Conservation (phyloP, 257 asterid genomes). For the Solanum ossicruentum region DNA sequence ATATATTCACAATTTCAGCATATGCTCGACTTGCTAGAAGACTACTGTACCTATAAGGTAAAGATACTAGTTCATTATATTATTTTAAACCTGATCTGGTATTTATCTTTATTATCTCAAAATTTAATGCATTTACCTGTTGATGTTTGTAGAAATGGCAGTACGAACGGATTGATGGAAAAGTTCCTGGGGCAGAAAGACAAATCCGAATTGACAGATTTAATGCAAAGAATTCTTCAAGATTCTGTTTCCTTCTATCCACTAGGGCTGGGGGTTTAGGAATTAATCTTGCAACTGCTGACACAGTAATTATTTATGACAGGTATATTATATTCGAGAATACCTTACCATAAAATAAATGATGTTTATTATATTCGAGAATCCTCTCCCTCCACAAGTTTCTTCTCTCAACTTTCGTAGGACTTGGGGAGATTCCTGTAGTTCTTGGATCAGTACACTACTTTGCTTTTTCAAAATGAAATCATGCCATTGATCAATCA, state of each 20-base stretch:
- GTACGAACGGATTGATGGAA: slow-evolving; percentile 93
- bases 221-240: slow-evolving; percentile 88
- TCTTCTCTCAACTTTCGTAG: background rate
- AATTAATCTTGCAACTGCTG: slow-evolving; percentile 98
- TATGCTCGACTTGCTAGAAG: slow-evolving; percentile 91
- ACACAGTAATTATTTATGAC: slow-evolving; percentile 92
- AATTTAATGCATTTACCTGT: slow-evolving; percentile 2
- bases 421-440: background rate
- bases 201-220: slow-evolving; percentile 95
- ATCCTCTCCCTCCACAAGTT: background rate
- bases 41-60: slow-evolving; percentile 85
- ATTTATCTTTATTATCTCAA: background rate
- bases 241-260: slow-evolving; percentile 94
- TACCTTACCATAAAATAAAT: background rate
- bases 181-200: slow-evolving; percentile 94
- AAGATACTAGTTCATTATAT: background rate
- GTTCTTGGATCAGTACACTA: background rate
- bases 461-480: background rate
- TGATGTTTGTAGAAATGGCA: slow-evolving; percentile 55
- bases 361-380: background rate
- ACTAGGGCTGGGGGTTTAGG: slow-evolving; percentile 99
- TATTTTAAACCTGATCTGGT: background rate
- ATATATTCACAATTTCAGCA: slow-evolving; percentile 95
- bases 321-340: slow-evolving; percentile 36
- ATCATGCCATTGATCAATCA: background rate